Conservation (phyloP, 2,329 filamentous ascomycete species). For the Akanthomyces lecanii region DNA sequence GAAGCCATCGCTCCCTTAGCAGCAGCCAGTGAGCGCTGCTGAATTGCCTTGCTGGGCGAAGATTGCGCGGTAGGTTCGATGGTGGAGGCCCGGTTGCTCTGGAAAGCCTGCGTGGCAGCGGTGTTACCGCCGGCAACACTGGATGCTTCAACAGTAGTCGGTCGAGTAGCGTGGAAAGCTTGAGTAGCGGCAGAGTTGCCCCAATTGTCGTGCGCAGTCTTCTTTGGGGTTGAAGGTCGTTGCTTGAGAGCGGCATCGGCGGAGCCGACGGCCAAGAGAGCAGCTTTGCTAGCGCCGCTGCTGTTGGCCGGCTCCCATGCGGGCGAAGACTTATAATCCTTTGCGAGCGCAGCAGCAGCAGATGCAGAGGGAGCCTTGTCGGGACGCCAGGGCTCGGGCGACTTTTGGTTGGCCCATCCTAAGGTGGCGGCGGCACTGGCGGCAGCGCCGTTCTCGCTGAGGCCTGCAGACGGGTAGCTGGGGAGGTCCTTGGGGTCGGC, state of each 20-base stretch:
- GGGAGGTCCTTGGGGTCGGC: constrained; percentile 69
- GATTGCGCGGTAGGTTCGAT: constrained; percentile 29
- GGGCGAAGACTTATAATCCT: constrained; percentile 42
- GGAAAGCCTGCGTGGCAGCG: constrained; percentile 37
- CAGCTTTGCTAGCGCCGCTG: constrained; percentile 68
- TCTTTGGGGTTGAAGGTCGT: constrained; percentile 18
- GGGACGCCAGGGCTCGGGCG: constrained; percentile 63
- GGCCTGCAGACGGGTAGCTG: constrained; percentile 65
- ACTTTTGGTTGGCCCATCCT: constrained; percentile 66
- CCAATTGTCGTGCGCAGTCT: constrained; percentile 35
- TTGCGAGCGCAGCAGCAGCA: constrained; percentile 40
- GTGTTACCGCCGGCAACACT: constrained; percentile 25
- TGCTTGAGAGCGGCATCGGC: constrained; percentile 31
- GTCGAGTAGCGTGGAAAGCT: constrained; percentile 49
- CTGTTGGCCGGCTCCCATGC: constrained; percentile 61
- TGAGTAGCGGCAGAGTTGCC: constrained; percentile 68
- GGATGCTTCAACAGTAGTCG: constrained; percentile 19
- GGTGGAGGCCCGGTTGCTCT: constrained; percentile 22
- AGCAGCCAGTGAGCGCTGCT: constrained; percentile 65
- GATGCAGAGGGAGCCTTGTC: constrained; percentile 50
- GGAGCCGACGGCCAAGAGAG: constrained; percentile 55
- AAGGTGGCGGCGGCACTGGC: constrained; percentile 71
- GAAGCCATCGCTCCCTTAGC: constrained; percentile 71
- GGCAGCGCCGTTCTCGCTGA: constrained; percentile 53
- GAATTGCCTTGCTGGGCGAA: constrained; percentile 37